Evolutionary conservation across 2,329 filamentous ascomycete species (phyloP).

Genomic region (Fusarium poae): DNA sequence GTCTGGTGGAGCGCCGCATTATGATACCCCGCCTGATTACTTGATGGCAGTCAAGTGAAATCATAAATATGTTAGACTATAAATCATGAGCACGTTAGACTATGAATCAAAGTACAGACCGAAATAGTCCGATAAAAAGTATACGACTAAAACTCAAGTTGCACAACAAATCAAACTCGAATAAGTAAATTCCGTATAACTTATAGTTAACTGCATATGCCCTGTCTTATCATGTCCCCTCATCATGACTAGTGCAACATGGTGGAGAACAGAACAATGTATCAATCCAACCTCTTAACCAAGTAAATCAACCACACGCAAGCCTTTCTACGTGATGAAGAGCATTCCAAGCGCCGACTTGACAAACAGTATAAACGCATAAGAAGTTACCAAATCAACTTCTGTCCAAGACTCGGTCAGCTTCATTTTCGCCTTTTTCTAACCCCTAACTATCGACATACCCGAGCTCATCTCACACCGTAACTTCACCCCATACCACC

Average conservation of each 20-base stretch:
- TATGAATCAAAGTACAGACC: not conserved
- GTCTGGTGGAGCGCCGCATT: slow-evolving; percentile 5
- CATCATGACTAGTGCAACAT: slow-evolving; percentile 5
- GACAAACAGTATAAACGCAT: not conserved
- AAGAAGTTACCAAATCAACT: not conserved
- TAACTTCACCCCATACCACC: slow-evolving; percentile 16
- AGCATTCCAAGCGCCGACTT: not conserved
- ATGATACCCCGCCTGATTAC: not conserved
- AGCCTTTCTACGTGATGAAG: slow-evolving; percentile 3
- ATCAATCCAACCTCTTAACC: not conserved
- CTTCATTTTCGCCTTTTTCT: not conserved
- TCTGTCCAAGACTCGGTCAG: not conserved
- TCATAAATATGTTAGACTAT: not conserved
- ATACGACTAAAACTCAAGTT: not conserved
- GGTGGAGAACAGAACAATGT: slow-evolving; percentile 24
- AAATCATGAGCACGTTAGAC: not conserved
- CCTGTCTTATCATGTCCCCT: slow-evolving; percentile 3
- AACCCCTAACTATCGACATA: not conserved
- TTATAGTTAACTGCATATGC: not conserved
- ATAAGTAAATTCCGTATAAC: not conserved
- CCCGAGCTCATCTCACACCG: slow-evolving; percentile 27
- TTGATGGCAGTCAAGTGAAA: not conserved
- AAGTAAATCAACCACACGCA: slow-evolving; percentile 2
- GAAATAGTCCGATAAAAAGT: not conserved
- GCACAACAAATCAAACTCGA: not conserved